phyloP scores from a whole-genome alignment of 1,284 basidiomycete species.

The Megacollybia platyphylla region DNA sequence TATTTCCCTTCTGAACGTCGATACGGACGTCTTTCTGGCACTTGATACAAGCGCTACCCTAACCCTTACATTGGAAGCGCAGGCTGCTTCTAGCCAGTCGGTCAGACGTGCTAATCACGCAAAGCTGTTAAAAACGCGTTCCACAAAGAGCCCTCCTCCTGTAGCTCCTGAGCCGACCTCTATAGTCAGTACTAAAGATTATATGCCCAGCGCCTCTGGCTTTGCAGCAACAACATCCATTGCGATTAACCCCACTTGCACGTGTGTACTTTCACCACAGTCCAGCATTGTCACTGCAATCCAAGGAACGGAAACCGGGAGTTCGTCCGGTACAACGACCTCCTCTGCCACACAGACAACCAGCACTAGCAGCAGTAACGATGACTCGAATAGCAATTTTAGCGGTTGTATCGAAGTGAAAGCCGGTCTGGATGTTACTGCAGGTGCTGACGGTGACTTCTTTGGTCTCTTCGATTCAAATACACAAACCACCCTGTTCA shows the following conservation, averaged over 20 bases:
- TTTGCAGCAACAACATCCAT: not conserved
- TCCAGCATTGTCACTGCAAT: not conserved
- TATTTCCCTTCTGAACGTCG: conserved; percentile 23
- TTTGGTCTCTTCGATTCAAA: conserved; percentile 20
- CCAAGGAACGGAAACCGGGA: not conserved
- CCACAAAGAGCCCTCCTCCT: not conserved
- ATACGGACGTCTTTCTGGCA: conserved; percentile 28
- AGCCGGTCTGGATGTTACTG: conserved; percentile 20
- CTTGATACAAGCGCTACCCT: conserved; percentile 29
- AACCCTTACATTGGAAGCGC: conserved; percentile 19
- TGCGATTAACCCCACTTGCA: not conserved
- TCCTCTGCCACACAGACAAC: not conserved
- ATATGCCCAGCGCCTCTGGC: not conserved
- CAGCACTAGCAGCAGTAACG: not conserved
- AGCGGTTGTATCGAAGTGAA: conserved; percentile 22
- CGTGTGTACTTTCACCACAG: not conserved
- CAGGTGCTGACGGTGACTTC: conserved; percentile 22
- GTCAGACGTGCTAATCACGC: not conserved
- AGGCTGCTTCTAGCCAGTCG: conserved; percentile 1
- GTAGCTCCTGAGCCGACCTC: too few relatives aligned
- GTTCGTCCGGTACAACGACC: not conserved
- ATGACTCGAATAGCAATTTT: conserved; percentile 9
- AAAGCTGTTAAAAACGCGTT: too few relatives aligned
- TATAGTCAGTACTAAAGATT: not conserved
- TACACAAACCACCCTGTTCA: conserved; percentile 17